A percentile compares a stretch with the other conserved stretches of the same genome.
phyloP scores from a whole-genome alignment of 2,329 filamentous ascomycete genomes.

The Ophiosphaerella herpotricha region DNA sequence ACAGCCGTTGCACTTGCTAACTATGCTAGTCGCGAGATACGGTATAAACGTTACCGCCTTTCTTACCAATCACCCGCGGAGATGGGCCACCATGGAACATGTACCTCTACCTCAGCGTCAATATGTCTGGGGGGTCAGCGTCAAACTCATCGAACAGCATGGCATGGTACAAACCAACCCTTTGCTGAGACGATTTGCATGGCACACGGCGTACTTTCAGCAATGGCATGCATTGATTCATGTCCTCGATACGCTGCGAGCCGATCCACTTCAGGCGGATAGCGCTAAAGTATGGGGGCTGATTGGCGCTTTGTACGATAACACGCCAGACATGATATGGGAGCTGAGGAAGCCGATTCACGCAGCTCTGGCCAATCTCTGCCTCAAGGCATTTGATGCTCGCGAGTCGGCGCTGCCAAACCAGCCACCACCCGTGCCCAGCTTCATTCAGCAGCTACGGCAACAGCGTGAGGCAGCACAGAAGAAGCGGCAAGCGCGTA shows the following conservation, averaged over 20 bases:
- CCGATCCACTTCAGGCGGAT: constrained; percentile 30
- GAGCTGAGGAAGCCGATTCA: constrained; percentile 18
- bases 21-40: constrained; percentile 66
- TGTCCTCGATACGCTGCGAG: constrained; percentile 50
- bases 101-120: constrained; percentile 61
- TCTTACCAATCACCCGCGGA: constrained; percentile 68
- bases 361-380: constrained; percentile 17
- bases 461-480: background rate
- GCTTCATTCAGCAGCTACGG: background rate
- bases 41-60: constrained; percentile 76
- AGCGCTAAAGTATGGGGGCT: constrained; percentile 43
- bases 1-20: constrained; percentile 63
- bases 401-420: background rate
- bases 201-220: constrained; percentile 64
- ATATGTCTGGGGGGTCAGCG: constrained; percentile 5
- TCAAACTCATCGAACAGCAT: constrained; percentile 70
- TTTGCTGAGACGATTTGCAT: constrained; percentile 61
- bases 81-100: constrained; percentile 64
- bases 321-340: constrained; percentile 22
- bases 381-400: constrained; percentile 16
- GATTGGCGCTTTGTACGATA: constrained; percentile 40
- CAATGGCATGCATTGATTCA: constrained; percentile 66
- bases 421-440: background rate
- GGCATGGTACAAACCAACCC: constrained; percentile 65
- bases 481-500: background rate